Percentiles rank a stretch among this genome's conserved stretches.
Conservation (phyloP, 1,284 basidiomycete genomes). For the Trametes polyzona region DNA sequence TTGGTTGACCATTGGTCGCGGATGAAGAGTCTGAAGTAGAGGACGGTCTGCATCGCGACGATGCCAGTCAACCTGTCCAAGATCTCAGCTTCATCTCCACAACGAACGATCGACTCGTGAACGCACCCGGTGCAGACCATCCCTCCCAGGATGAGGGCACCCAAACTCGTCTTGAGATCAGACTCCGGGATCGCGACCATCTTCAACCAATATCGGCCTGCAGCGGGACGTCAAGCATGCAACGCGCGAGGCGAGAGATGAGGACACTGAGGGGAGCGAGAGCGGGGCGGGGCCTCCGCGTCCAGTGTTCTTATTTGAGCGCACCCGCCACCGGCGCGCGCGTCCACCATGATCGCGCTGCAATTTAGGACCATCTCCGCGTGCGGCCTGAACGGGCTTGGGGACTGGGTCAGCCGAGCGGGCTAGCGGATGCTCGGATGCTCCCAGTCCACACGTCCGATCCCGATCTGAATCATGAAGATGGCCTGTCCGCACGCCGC, state of each 20-base stretch:
- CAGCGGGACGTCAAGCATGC: conserved; percentile 10
- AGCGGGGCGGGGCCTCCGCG: neutral
- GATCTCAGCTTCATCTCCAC: neutral
- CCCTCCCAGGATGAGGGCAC: conserved; percentile 28
- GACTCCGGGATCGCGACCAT: conserved; percentile 11
- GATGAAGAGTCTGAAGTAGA: conserved; percentile 21
- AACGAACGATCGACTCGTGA: neutral
- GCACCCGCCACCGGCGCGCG: too few species aligned
- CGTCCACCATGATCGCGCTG: conserved; percentile 7
- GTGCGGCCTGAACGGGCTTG: conserved; percentile 5
- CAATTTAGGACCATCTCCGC: conserved; percentile 15
- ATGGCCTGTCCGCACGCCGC: neutral
- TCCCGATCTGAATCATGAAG: neutral
- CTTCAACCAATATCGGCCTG: conserved; percentile 6
- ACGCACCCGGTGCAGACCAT: conserved; percentile 28
- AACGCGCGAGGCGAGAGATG: neutral
- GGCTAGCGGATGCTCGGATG: neutral
- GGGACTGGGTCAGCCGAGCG: neutral
- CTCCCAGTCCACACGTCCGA: neutral
- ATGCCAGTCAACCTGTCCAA: conserved; percentile 31
- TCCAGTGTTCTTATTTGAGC: too few species aligned
- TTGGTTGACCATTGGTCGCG: conserved; percentile 26
- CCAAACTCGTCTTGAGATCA: conserved; percentile 29
- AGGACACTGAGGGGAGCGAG: neutral
- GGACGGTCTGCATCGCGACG: conserved; percentile 17